These are phyloP conservation scores for Diversispora eburnea DNA, from an alignment of 192 early-diverging fungal genomes.

Conservation along the genomic window DNA sequence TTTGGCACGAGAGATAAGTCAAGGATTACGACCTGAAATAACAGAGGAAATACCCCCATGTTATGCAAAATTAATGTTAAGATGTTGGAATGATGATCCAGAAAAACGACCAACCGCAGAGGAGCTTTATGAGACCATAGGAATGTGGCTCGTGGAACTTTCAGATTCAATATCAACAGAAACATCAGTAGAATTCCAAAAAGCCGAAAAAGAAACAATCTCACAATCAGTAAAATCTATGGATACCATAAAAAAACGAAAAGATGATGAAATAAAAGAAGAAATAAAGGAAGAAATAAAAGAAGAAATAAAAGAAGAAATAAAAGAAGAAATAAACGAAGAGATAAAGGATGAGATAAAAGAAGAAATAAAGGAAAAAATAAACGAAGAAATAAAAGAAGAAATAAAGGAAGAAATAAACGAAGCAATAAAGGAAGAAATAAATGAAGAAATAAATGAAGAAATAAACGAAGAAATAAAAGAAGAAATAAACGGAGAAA, in stretches of 20 bases:
- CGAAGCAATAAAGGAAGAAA: no score
- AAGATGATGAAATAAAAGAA: neutral
- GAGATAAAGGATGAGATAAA: no score
- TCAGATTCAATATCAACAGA: neutral
- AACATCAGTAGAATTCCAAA: neutral
- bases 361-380: no score
- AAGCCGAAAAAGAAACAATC: neutral
- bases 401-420: no score
- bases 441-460: no score
- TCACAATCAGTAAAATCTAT: neutral
- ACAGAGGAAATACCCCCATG: neutral
- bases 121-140: conserved; percentile 39
- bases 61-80: neutral
- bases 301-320: no score
- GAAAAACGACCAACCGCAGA: conserved; percentile 6
- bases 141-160: neutral
- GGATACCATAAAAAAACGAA: neutral
- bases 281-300: no score
- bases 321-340: no score
- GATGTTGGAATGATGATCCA: conserved; percentile 25
- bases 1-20: conserved; percentile 17
- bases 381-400: no score
- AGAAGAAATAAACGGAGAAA: no score
- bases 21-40: conserved; percentile 1
- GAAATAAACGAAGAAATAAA: no score